phyloP scores from a whole-genome alignment of 176 grass and related monocot genomes.

The Saccharum spontaneum region DNA sequence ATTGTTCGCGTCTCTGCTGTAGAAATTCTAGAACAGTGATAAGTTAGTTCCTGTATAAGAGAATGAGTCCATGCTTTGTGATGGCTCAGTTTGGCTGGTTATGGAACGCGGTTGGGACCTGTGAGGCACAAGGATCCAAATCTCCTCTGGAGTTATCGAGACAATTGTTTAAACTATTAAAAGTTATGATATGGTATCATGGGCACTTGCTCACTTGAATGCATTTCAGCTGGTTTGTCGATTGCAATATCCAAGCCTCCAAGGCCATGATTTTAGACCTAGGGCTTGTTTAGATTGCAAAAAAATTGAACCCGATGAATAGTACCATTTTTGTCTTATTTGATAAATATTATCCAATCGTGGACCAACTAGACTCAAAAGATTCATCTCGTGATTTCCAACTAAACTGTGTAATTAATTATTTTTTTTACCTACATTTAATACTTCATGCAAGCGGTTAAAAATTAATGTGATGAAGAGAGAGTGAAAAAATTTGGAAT shows the following conservation, averaged over 20 bases:
- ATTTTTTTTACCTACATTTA: too few species aligned
- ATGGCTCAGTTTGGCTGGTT: conserved; percentile 11
- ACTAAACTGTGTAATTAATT: too few species aligned
- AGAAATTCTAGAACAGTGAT: conserved; percentile 13
- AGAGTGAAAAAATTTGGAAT: too few species aligned
- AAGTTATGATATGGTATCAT: background rate
- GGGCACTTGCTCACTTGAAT: background rate
- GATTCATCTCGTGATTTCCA: too few species aligned
- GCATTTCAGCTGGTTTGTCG: background rate
- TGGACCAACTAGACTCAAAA: too few species aligned
- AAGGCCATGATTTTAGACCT: background rate
- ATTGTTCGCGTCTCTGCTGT: background rate
- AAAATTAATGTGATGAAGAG: too few species aligned
- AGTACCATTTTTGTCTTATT: too few species aligned
- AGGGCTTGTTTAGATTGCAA: too few species aligned
- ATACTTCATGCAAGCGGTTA: too few species aligned
- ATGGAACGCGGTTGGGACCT: background rate
- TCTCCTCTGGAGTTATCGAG: background rate
- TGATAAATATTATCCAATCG: too few species aligned
- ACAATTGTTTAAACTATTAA: background rate
- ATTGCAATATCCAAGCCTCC: background rate
- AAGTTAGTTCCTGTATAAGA: background rate
- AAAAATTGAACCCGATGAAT: too few species aligned
- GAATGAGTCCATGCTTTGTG: conserved; percentile 6
- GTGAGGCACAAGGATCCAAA: background rate